Conservation (phyloP, 2,329 filamentous ascomycete genomes). For the Aspergillus novofumigatus region DNA sequence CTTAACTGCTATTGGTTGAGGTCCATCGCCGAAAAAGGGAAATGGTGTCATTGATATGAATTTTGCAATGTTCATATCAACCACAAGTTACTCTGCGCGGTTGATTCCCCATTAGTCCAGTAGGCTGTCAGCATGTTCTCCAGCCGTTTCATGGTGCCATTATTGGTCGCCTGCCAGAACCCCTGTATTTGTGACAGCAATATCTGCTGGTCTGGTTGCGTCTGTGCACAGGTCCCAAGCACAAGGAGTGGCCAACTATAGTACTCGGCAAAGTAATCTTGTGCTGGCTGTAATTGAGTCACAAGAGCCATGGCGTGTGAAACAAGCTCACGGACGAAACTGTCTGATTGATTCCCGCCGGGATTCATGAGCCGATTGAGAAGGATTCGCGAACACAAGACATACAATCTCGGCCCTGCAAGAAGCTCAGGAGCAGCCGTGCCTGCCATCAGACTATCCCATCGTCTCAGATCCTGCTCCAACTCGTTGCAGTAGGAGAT, state of each 20-base stretch:
- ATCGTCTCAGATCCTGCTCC: conserved; percentile 1
- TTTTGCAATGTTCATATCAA: not conserved
- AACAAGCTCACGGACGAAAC: conserved; percentile 3
- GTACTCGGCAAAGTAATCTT: conserved; percentile 25
- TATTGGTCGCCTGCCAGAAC: conserved; percentile 20
- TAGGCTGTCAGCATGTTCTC: conserved; percentile 13
- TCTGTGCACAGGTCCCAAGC: conserved; percentile 12
- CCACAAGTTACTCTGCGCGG: not conserved
- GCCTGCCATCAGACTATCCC: not conserved
- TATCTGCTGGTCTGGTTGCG: conserved; percentile 5
- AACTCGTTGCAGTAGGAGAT: not conserved
- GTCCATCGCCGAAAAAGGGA: not conserved
- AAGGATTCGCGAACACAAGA: conserved; percentile 13
- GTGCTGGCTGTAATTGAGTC: conserved; percentile 10
- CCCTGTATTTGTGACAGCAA: conserved; percentile 13
- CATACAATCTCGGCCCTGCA: conserved; percentile 13
- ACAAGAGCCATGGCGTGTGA: conserved; percentile 12
- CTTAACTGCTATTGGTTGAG: not conserved
- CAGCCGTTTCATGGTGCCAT: conserved; percentile 21
- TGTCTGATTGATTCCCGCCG: not conserved
- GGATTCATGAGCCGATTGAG: conserved; percentile 5
- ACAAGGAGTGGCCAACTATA: conserved; percentile 23
- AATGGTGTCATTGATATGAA: not conserved
- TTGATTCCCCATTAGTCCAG: not conserved
- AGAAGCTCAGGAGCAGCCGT: not conserved